These are phyloP conservation scores for Schizosaccharomyces lindneri DNA, from an alignment of 805 yeast species.

Conservation along the genomic window DNA sequence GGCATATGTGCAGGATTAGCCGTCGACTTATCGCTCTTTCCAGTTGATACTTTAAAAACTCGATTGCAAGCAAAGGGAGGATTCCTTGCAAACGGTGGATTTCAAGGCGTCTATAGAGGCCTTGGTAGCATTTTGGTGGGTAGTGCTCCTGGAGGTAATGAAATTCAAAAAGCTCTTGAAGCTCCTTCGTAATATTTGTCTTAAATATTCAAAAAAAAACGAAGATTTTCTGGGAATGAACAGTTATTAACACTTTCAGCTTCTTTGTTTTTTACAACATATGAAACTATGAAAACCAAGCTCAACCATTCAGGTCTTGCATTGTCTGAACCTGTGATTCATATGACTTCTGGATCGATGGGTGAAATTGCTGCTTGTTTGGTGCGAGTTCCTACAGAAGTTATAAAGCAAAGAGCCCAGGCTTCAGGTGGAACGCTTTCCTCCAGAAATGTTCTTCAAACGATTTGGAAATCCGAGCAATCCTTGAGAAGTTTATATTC, in stretches of 20 bases:
- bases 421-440: constrained; percentile 48
- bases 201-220: not conserved
- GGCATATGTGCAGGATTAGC: constrained; percentile 54
- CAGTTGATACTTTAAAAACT: constrained; percentile 86
- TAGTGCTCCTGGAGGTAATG: constrained; percentile 50
- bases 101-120: constrained; percentile 74
- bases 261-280: constrained; percentile 16
- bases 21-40: constrained; percentile 83
- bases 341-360: constrained; percentile 66
- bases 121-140: constrained; percentile 84
- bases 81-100: constrained; percentile 78
- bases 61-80: constrained; percentile 90
- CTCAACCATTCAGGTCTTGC: not conserved
- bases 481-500: constrained; percentile 63
- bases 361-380: constrained; percentile 89
- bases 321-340: constrained; percentile 24
- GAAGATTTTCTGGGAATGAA: not conserved
- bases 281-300: not conserved
- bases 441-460: constrained; percentile 10
- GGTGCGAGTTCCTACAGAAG: constrained; percentile 91
- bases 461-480: constrained; percentile 33
- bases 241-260: constrained; percentile 10
- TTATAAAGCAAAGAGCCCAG: constrained; percentile 84
- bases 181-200: not conserved
- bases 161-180: not conserved